Evolutionary conservation across 1,284 basidiomycete genomes (phyloP).

Genomic region (Ustilago hordei): DNA sequence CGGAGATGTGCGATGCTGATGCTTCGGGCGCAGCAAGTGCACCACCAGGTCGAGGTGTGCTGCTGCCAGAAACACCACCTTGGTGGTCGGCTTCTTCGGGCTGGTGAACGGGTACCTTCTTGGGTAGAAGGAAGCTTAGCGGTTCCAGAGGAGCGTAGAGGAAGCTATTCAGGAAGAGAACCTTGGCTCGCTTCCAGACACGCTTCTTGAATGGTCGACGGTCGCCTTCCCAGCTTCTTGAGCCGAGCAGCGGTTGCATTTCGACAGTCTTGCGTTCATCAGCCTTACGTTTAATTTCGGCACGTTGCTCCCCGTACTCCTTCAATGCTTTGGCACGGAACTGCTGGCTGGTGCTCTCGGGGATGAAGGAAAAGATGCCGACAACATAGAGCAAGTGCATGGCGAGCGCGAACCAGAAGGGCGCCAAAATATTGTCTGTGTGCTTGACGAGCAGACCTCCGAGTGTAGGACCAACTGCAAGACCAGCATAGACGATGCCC

Average conservation of each 20-base stretch:
- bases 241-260: conserved; percentile 38
- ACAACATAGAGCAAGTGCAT: conserved; percentile 58
- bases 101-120: conserved; percentile 38
- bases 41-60: conserved; percentile 21
- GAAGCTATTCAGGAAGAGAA: conserved; percentile 42
- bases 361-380: conserved; percentile 53
- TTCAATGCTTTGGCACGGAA: conserved; percentile 39
- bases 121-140: conserved; percentile 58
- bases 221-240: conserved; percentile 11
- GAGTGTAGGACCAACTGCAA: conserved; percentile 62
- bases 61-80: conserved; percentile 4
- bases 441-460: conserved; percentile 63
- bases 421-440: conserved; percentile 50
- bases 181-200: conserved; percentile 46
- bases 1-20: conserved; percentile 59
- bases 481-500: conserved; percentile 61
- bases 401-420: conserved; percentile 58
- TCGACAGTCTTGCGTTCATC: conserved; percentile 45
- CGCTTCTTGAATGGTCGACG: conserved; percentile 36
- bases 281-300: conserved; percentile 38
- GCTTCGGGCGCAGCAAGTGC: conserved; percentile 38
- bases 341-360: conserved; percentile 60
- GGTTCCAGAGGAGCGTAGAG: conserved; percentile 55
- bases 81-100: conserved; percentile 13
- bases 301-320: conserved; percentile 43